Base-by-base conservation (phyloP, 2,329 filamentous ascomycete species). In the Calonectria ilicicola region DNA sequence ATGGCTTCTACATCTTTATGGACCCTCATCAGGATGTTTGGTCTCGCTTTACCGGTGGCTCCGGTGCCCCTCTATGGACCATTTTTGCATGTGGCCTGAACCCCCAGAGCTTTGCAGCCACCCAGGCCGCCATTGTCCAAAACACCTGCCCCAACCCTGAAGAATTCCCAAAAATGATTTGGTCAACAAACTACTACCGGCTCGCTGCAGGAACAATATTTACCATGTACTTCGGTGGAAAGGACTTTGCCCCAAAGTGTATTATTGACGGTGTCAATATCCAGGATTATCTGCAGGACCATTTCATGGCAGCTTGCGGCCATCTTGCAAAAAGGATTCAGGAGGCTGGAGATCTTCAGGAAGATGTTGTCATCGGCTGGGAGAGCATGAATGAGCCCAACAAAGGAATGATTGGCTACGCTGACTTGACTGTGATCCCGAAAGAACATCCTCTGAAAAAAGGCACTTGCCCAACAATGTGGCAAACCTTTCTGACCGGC, bases 21-120 rank as follows among this genome's bases (percentile, higher is more conserved):
- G 97, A 99, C 79, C 96, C 97, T 23, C 97, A 99, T 83, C 97
- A 99, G 87, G 97, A 99, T 86, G 96, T 98, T 79, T 99, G 97
- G 97, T 98, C 96, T 40, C 91, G 97, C 67, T 97, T 97, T 81
- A 95, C 94, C 7, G 97, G 97, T 53, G 97, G 97, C 58, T 98
- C 96, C 29, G 97, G 97, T 38, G 97, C 97, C 6, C 97, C 97
- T 1, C 93, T 98, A 91, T 99, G 97, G 97, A 99, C 97, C 23
- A 84, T 99, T 2, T 98, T 98, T 83, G 97, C 97, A 29, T 96
- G 94, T 76, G 97, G 97, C 10, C 87, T 99, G 58, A 95, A 99
- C 81, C 97, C 97, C 0, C 89, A 93, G 82, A 92, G 90, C 76
- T 98, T 99, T 80, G 91, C 92, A 65, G 92, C 91, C 23, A 99